phyloP scores from a whole-genome alignment of 2,329 filamentous ascomycete species.

The Peltaster fructicola region DNA sequence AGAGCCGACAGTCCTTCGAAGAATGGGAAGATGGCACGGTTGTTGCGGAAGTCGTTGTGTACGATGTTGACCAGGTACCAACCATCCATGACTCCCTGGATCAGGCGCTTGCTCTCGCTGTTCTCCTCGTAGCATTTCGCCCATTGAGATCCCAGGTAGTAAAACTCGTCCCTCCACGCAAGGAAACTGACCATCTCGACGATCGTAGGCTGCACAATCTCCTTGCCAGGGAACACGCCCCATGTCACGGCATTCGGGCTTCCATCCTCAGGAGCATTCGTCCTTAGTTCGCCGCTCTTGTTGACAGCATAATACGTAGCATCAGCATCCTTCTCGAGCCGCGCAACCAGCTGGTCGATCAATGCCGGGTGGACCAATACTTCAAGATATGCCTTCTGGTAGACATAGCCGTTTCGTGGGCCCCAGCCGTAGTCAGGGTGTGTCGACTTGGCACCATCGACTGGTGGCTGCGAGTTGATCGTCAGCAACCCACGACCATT shows the following conservation, averaged over 20 bases:
- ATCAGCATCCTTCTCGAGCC: conserved; percentile 61
- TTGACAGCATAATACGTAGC: conserved; percentile 91
- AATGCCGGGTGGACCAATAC: conserved; percentile 69
- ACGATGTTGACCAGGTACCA: conserved; percentile 97
- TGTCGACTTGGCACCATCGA: conserved; percentile 76
- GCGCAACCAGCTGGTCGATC: conserved; percentile 56
- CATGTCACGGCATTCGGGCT: conserved; percentile 91
- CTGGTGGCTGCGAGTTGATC: conserved; percentile 92
- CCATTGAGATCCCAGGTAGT: conserved; percentile 83
- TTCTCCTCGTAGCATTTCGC: conserved; percentile 68
- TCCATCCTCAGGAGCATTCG: conserved; percentile 68
- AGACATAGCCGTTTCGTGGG: conserved; percentile 85
- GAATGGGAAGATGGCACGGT: conserved; percentile 63
- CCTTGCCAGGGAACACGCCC: conserved; percentile 97
- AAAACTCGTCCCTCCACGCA: conserved; percentile 97
- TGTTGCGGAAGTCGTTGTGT: conserved; percentile 91
- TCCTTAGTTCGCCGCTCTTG: conserved; percentile 61
- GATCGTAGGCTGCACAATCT: conserved; percentile 99
- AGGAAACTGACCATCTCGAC: conserved; percentile 95
- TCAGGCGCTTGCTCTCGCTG: conserved; percentile 60
- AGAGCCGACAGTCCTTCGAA: conserved; percentile 49
- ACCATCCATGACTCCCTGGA: conserved; percentile 67
- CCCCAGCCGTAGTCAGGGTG: conserved; percentile 88
- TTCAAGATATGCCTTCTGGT: conserved; percentile 95
- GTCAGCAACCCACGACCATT: conserved; percentile 80